Conservation (phyloP, 2,329 filamentous ascomycete species). For the Fusarium sp. region DNA sequence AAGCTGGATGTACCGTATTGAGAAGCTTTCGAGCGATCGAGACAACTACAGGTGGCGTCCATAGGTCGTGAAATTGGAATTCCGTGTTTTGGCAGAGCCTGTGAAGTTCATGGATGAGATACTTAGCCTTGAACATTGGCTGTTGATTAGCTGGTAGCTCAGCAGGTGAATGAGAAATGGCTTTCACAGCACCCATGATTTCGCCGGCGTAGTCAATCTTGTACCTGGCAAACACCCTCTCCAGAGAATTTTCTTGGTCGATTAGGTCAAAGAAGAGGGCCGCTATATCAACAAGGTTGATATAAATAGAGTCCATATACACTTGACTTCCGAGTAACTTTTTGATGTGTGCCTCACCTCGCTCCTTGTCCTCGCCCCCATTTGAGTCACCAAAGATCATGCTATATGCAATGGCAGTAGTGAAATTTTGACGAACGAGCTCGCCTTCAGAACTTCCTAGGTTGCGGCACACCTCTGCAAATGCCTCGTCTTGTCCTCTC, state of each 20-base stretch:
- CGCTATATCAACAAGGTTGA: constrained; percentile 81
- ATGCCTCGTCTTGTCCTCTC: constrained; percentile 76
- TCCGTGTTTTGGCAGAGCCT: constrained; percentile 80
- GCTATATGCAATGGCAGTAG: constrained; percentile 84
- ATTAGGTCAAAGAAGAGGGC: constrained; percentile 80
- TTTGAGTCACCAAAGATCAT: constrained; percentile 69
- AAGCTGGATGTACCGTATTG: constrained; percentile 81
- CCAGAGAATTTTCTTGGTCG: constrained; percentile 80
- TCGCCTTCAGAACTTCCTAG: constrained; percentile 66
- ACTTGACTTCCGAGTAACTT: constrained; percentile 74
- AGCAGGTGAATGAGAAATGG: constrained; percentile 72
- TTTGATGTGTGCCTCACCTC: constrained; percentile 74
- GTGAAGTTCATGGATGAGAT: constrained; percentile 79
- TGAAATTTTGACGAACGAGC: constrained; percentile 76
- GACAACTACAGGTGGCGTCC: constrained; percentile 80
- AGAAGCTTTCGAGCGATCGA: constrained; percentile 82
- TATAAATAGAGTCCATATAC: constrained; percentile 72
- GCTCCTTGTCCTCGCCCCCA: constrained; percentile 54
- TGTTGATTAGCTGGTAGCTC: constrained; percentile 83
- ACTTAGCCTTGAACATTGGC: constrained; percentile 84
- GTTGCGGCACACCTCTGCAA: constrained; percentile 68
- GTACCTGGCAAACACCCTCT: constrained; percentile 72
- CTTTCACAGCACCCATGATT: constrained; percentile 76
- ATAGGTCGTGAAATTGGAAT: constrained; percentile 73
- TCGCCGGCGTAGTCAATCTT: constrained; percentile 70